Conservation (phyloP, 2,329 filamentous ascomycete genomes). For the Ceratocystis eucalypticola region DNA sequence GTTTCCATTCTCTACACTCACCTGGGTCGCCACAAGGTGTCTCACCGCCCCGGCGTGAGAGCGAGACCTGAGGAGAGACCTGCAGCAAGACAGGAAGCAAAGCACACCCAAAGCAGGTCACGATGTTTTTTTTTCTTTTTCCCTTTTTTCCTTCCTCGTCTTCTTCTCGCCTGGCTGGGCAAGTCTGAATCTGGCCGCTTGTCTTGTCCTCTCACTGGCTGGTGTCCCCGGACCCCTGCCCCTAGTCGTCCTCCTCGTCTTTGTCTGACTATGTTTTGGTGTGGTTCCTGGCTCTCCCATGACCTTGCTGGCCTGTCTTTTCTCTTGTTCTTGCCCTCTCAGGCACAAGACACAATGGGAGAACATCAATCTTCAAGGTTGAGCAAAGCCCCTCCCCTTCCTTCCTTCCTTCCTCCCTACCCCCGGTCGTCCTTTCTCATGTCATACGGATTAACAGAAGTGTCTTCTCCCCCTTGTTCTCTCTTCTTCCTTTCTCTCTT, state of each 20-base stretch:
- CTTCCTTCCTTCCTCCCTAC: neutral
- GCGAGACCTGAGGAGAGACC: neutral
- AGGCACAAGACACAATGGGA: neutral
- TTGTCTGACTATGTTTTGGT: conserved; percentile 6
- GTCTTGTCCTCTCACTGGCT: neutral
- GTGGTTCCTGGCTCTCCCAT: neutral
- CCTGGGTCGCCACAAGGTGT: conserved; percentile 4
- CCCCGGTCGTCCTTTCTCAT: neutral
- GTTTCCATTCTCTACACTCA: neutral
- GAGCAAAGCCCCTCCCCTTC: neutral
- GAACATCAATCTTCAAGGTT: neutral
- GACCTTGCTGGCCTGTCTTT: neutral
- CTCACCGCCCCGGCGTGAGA: neutral
- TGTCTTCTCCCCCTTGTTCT: neutral
- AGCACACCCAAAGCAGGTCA: too few relatives aligned
- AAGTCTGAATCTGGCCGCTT: neutral
- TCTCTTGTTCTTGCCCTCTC: neutral
- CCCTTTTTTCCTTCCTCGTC: neutral
- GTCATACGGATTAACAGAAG: neutral
- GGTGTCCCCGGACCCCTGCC: neutral
- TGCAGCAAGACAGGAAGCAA: neutral
- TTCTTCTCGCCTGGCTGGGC: neutral
- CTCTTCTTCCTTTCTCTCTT: neutral
- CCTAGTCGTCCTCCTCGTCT: neutral
- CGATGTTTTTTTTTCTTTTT: neutral